phyloP scores from a whole-genome alignment of 768 basidiomycete genomes.

The Leccinum subgranulosum region DNA sequence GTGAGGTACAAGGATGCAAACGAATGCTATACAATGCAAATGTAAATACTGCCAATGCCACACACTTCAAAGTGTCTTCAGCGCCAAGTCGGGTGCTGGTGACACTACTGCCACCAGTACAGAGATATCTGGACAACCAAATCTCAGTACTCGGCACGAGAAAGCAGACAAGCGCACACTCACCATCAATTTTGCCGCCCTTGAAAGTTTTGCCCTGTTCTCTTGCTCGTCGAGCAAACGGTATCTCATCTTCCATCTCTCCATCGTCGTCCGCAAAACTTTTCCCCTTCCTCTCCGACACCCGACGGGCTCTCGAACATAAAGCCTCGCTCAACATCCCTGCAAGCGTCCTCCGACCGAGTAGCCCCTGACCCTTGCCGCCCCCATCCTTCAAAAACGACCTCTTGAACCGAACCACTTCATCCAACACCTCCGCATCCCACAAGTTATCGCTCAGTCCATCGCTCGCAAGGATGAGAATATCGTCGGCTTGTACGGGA shows the following conservation, averaged over 20 bases:
- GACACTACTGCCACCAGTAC: slow-evolving; percentile 66
- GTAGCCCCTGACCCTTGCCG: slow-evolving; percentile 20
- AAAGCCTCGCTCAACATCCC: slow-evolving; percentile 76
- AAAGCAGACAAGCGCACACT: slow-evolving; percentile 14
- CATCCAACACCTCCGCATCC: slow-evolving; percentile 85
- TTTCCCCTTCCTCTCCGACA: slow-evolving; percentile 50
- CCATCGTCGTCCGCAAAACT: slow-evolving; percentile 22
- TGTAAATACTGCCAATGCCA: slow-evolving; percentile 13
- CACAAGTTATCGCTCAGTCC: slow-evolving; percentile 85
- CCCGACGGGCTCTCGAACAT: slow-evolving; percentile 71
- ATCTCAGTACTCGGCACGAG: neutral
- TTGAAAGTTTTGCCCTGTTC: slow-evolving; percentile 69
- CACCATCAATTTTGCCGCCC: slow-evolving; percentile 87
- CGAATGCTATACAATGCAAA: slow-evolving; percentile 24
- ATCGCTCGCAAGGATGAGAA: slow-evolving; percentile 78
- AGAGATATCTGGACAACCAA: slow-evolving; percentile 49
- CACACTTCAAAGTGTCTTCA: slow-evolving; percentile 8
- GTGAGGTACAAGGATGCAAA: slow-evolving; percentile 17
- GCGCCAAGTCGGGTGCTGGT: slow-evolving; percentile 33
- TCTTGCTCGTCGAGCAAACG: slow-evolving; percentile 80
- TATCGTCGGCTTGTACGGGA: slow-evolving; percentile 67
- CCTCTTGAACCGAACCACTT: slow-evolving; percentile 58
- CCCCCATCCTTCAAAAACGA: slow-evolving; percentile 30
- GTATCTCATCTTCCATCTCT: slow-evolving; percentile 52
- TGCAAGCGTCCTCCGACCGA: slow-evolving; percentile 55